These are phyloP conservation scores for Solanum habrochaites DNA, from an alignment of 257 asterid genomes.

Conservation along the genomic window DNA sequence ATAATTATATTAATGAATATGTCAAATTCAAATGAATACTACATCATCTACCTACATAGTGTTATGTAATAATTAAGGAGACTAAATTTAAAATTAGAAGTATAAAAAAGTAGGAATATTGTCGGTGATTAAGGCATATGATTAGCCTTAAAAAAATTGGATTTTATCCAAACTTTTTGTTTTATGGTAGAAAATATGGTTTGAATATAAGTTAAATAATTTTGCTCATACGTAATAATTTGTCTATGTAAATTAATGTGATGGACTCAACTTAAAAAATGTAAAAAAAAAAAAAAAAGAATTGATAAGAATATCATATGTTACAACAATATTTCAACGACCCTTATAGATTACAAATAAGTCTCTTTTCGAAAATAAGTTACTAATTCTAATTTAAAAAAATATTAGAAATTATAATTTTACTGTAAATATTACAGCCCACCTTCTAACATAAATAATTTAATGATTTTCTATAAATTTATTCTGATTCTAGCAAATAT, in stretches of 20 bases:
- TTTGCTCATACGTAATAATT: background rate
- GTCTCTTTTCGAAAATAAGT: background rate
- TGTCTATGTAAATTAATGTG: too few species aligned
- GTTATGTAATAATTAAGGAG: background rate
- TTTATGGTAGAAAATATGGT: background rate
- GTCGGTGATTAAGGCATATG: background rate
- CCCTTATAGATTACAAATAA: background rate
- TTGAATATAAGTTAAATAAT: background rate
- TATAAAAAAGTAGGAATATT: background rate
- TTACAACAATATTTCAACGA: background rate
- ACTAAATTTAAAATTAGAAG: background rate
- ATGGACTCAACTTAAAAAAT: background rate
- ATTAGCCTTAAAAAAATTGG: background rate
- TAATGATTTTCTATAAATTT: background rate
- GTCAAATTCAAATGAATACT: background rate
- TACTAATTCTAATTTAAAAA: background rate
- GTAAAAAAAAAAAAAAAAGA: rapidly evolving
- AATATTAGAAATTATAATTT: background rate
- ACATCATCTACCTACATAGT: background rate
- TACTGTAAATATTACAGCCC: background rate
- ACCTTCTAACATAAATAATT: background rate
- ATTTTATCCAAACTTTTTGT: background rate
- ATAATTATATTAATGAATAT: background rate
- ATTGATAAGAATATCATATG: background rate
- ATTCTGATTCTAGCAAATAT: background rate